Base-by-base conservation (phyloP, 495 filamentous ascomycete genomes). In the Clohesyomyces aquaticus region DNA sequence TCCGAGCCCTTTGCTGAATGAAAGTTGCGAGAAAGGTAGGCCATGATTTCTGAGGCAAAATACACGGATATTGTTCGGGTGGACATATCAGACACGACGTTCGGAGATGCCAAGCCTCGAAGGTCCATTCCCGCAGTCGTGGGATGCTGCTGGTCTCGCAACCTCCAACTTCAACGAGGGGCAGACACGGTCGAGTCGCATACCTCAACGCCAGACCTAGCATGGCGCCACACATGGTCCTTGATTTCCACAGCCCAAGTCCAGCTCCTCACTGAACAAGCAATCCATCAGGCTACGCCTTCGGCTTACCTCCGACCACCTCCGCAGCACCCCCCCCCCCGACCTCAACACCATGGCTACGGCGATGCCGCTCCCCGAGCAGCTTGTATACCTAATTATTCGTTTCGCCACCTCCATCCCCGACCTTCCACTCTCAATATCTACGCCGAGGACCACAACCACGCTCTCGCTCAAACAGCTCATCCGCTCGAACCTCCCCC, bases 361-460 rank as follows among this genome's bases (percentile, higher is more conserved):
- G 22, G 16, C 59, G 11, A 23, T n/a, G n/a, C 6, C 41, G 42
- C 55, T 70, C 56, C 67, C 67, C 26, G 55, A 70, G 12, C 70
- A 70, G 66, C 21, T 74, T 67, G 73, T 93, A 48, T 82, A 86
- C 69, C 81, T 96, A 21, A 92, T 86, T 19, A 86, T 97, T 75
- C 91, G 93, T 74, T 97, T 97, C 83, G 88, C 90, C 49, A 86
- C 88, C 59, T 83, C 90, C 2, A 82, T 93, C 58, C 85, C 91
- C 8, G 93, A 97, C 77, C 84, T 96, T 54, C 83, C 85, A 51
- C 82, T 97, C 61, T 84, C 89, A 71, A 82, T 96, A 75, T 70
- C 84, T 50, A 75, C 74, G 18, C 89, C 93, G 3, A 69, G 79
- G 32, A 82, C 77, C 21, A 93, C 89, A 21, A 89, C 90, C 49